Evolutionary conservation across 1,284 basidiomycete species (phyloP), one percentile per base, ranked within the genome.

Genomic region (Puccinia novopanici): DNA sequence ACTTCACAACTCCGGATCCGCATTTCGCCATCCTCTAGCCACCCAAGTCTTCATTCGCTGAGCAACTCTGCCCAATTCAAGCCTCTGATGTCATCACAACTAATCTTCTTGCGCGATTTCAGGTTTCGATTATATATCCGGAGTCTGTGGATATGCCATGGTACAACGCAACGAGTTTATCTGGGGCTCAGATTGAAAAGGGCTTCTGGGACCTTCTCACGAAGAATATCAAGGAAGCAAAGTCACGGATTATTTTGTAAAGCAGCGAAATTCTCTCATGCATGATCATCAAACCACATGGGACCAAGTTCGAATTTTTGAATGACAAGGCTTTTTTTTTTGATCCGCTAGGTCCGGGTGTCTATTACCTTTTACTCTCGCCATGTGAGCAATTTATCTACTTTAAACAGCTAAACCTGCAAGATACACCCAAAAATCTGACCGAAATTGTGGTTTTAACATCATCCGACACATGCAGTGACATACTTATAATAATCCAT

Each of bases 401-500:
- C 15, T 19, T 37, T 17, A 15, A 61, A 30, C 27, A 61, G 2
- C 30, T 61, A 13, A 37, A 37, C 59, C 30, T 19, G 17, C 45
- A 2, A 59, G 10, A 37, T 37, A 37, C n/a, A 8, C 45, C 8
- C 54, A 50, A 10, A 37, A 63, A 59, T n/a, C n/a, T 61, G 55
- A 57, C 48, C n/a, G n/a, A 13, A 13, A 24, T 74, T 54, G 30
- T 6, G 30, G 30, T 3, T 30, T 8, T 30, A 37, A 34, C 27
- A 40, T 48, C 9, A 19, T 48, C 40, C 15, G 42, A 40, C 52
- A 3, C 19, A 61, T 59, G 3, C 30, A 76, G 75, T 52, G 75
- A 76, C 65, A 40, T 76, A 48, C 24, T 76, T 22, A 8, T 76
- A 4, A 76, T 76, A 30, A 67, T 76, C n/a, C 75, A 52, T 65